Percentiles rank a stretch among this genome's conserved stretches.
Conservation (phyloP, 768 basidiomycete genomes). For the Zangia roseola region DNA sequence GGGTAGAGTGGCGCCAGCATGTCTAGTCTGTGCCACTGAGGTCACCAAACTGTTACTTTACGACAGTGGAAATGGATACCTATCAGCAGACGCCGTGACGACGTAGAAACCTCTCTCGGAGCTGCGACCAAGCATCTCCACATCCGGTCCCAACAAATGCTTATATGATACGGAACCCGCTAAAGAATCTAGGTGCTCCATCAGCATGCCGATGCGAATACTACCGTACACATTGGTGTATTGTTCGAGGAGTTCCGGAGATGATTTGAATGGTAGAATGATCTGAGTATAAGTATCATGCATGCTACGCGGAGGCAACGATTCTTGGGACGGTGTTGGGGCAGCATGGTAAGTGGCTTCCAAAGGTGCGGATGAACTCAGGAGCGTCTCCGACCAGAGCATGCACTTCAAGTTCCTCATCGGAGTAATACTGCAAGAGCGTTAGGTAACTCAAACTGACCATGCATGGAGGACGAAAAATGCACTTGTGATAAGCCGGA, state of each 20-base stretch:
- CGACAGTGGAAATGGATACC: too few relatives aligned
- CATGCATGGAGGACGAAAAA: background rate
- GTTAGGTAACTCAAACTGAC: slow-evolving; percentile 4
- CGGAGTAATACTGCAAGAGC: slow-evolving; percentile 48
- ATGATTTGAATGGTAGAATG: slow-evolving; percentile 60
- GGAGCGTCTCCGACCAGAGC: slow-evolving; percentile 59
- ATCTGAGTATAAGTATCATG: slow-evolving; percentile 71
- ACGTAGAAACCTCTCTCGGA: slow-evolving; percentile 73
- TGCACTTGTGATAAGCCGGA: slow-evolving; percentile 52
- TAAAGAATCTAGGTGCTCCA: slow-evolving; percentile 83
- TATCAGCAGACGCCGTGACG: slow-evolving; percentile 81
- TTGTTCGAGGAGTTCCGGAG: slow-evolving; percentile 57
- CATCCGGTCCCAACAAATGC: slow-evolving; percentile 68
- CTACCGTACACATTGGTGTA: slow-evolving; percentile 73
- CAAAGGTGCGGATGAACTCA: slow-evolving; percentile 34
- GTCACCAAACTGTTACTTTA: too few relatives aligned
- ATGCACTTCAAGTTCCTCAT: slow-evolving; percentile 48
- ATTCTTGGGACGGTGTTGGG: slow-evolving; percentile 15
- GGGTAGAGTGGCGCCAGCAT: slow-evolving; percentile 62
- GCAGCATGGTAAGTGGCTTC: slow-evolving; percentile 13
- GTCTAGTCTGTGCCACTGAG: slow-evolving; percentile 62
- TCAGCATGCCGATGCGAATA: slow-evolving; percentile 67
- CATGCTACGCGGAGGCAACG: slow-evolving; percentile 54
- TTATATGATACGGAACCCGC: slow-evolving; percentile 84
- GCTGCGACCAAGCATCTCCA: slow-evolving; percentile 52